A percentile compares a stretch with the other conserved stretches of the same genome.
Conservation (phyloP, 441 rosid species). For the Populus hybrid region DNA sequence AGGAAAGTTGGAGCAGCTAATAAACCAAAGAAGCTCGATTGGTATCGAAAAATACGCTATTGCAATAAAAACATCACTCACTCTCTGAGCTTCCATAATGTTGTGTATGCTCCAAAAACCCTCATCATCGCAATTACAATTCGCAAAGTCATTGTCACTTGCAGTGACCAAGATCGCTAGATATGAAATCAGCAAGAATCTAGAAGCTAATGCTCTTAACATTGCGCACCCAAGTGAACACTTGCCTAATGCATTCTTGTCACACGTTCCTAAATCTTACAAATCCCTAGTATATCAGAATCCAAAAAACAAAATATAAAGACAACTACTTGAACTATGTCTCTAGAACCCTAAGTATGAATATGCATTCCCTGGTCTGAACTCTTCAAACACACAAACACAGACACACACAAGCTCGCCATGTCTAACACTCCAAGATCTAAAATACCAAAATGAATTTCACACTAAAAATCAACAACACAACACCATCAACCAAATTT, state of each 20-base stretch:
- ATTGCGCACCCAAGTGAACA: slow-evolving; percentile 36
- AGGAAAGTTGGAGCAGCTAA: slow-evolving; percentile 91
- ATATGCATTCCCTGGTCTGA: slow-evolving; percentile 14
- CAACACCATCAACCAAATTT: slow-evolving; percentile 7
- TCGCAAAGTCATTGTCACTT: slow-evolving; percentile 49
- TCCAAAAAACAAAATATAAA: background rate
- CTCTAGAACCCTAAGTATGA: slow-evolving; percentile 3
- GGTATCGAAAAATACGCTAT: slow-evolving; percentile 96
- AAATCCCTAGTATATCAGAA: background rate
- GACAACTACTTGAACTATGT: background rate
- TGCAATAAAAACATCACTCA: slow-evolving; percentile 89
- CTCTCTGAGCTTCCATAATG: slow-evolving; percentile 80
- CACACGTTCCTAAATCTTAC: slow-evolving; percentile 19
- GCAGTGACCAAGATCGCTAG: slow-evolving; percentile 39
- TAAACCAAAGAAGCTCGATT: slow-evolving; percentile 83
- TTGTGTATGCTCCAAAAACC: slow-evolving; percentile 69
- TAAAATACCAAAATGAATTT: slow-evolving; percentile 2
- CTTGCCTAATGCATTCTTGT: slow-evolving; percentile 25
- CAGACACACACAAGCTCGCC: background rate
- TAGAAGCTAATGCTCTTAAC: slow-evolving; percentile 46
- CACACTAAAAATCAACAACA: background rate
- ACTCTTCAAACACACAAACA: background rate
- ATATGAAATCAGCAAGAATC: slow-evolving; percentile 41
- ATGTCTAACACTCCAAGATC: slow-evolving; percentile 17
- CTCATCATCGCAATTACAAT: slow-evolving; percentile 89